Evolutionary conservation across 768 basidiomycete genomes (phyloP).

Genomic region (Cyclocybe cylindracea): DNA sequence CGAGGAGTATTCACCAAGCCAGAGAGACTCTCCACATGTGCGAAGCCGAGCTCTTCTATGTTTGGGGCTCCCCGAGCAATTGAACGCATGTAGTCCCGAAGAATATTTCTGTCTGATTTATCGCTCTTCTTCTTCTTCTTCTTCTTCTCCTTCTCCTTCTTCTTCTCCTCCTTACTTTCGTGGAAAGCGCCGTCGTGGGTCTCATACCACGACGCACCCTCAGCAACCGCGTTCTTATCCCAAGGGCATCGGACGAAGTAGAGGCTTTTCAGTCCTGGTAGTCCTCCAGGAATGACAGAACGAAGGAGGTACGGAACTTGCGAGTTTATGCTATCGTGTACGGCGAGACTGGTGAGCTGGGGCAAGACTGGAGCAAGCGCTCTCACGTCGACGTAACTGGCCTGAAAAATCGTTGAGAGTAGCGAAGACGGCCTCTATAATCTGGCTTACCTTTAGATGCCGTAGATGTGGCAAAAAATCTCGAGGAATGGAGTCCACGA

Average conservation of each 20-base stretch:
- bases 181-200: not conserved
- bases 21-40: too few species aligned
- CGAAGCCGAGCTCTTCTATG: too few species aligned
- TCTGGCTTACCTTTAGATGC: conserved; percentile 5
- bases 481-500: not conserved
- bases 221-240: not conserved
- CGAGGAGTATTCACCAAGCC: too few species aligned
- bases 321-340: not conserved
- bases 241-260: not conserved
- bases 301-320: conserved; percentile 1
- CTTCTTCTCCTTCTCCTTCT: not conserved
- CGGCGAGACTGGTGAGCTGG: not conserved
- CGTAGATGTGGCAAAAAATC: conserved; percentile 3
- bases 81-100: too few species aligned
- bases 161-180: not conserved
- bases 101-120: too few species aligned
- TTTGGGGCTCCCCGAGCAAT: too few species aligned
- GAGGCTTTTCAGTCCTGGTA: not conserved
- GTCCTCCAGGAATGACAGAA: not conserved
- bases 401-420: not conserved
- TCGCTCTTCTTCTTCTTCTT: too few species aligned
- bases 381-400: not conserved
- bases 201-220: not conserved
- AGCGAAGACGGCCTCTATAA: too few species aligned
- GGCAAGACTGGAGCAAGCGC: not conserved